Conservation (phyloP, 345 rosid species). For the Ceriops zippeliana region DNA sequence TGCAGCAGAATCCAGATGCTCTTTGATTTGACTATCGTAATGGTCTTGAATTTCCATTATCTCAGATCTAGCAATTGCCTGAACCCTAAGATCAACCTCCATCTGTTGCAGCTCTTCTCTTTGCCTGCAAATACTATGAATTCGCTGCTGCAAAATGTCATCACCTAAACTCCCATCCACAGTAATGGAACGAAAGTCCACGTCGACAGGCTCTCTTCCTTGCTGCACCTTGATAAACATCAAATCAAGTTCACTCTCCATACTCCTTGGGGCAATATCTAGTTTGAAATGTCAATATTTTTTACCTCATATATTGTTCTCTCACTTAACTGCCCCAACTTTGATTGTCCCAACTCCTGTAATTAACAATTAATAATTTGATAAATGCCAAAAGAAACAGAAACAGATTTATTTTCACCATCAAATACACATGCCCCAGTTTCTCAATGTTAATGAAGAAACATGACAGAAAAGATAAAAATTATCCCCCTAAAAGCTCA, state of each 20-base stretch:
- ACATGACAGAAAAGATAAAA: no score
- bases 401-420: not conserved
- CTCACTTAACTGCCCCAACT: constrained; percentile 66
- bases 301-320: constrained; percentile 80
- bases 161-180: constrained; percentile 48
- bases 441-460: no score
- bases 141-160: constrained; percentile 61
- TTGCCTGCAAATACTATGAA: constrained; percentile 50
- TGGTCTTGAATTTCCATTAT: constrained; percentile 55
- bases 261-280: not conserved
- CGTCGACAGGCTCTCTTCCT: constrained; percentile 62
- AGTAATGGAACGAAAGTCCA: constrained; percentile 55
- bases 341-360: constrained; percentile 65
- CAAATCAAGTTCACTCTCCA: constrained; percentile 24
- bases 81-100: constrained; percentile 86
- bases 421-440: no score
- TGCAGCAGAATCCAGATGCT: constrained; percentile 56
- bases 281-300: constrained; percentile 10
- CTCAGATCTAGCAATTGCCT: constrained; percentile 58
- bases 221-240: constrained; percentile 62
- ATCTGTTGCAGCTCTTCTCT: constrained; percentile 69
- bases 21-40: constrained; percentile 57
- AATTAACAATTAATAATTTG: not conserved
- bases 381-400: not conserved
- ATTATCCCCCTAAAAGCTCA: not conserved